phyloP scores from a whole-genome alignment of 345 rosid species.

The Eucalyptus marginata region DNA sequence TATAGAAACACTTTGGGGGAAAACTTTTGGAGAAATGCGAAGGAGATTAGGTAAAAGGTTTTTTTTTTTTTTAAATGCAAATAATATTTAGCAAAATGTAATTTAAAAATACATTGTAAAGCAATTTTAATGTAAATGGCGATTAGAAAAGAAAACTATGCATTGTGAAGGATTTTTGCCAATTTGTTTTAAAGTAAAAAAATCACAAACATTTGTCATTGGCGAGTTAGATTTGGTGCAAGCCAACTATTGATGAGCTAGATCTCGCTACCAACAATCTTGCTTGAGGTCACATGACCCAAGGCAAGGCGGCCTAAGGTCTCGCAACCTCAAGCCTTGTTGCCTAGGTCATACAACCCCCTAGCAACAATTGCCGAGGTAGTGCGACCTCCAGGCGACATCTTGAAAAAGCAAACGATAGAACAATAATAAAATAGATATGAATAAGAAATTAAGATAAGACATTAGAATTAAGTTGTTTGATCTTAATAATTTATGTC shows the following conservation, averaged over 20 bases:
- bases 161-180: neutral
- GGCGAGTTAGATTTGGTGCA: neutral
- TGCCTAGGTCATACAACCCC: neutral
- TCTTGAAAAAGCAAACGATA: too few relatives aligned
- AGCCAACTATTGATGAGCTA: accelerated
- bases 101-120: neutral
- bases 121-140: neutral
- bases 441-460: too few relatives aligned
- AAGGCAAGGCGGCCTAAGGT: neutral
- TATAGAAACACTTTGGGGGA: neutral
- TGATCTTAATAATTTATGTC: accelerated
- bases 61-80: neutral
- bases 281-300: too few relatives aligned
- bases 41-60: neutral
- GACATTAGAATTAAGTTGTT: too few relatives aligned
- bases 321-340: neutral
- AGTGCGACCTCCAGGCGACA: accelerated
- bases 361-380: accelerated
- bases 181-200: too few relatives aligned
- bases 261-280: accelerated
- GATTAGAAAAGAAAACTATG: too few relatives aligned
- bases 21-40: too few relatives aligned
- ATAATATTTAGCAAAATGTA: too few relatives aligned
- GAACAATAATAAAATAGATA: too few relatives aligned
- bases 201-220: neutral